A percentile compares a stretch with the other conserved stretches of the same genome.
Evolutionary conservation across 225 moss, liverwort and hornwort genomes (phyloP).

Genomic region (Neckera pumila): DNA sequence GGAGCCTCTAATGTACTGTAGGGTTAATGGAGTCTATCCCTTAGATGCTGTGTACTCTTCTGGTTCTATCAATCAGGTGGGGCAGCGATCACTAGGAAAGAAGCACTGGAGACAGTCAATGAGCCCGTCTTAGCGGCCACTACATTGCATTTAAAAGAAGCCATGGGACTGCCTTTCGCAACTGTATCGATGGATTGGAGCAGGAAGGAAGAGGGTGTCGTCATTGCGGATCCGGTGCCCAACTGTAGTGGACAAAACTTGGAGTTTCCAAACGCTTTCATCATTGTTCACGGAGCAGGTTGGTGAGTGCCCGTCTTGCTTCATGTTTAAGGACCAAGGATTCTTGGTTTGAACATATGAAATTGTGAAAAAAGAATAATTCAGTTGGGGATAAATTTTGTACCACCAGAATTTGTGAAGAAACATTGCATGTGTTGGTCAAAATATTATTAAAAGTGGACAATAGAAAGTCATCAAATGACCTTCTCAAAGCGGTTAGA

Average conservation of each 20-base stretch:
- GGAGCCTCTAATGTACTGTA: not conserved
- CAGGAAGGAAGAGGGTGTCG: constrained; percentile 11
- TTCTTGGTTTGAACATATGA: not conserved
- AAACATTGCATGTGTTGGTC: not conserved
- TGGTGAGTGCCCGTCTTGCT: constrained; percentile 19
- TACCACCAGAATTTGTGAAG: not conserved
- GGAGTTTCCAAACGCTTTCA: constrained; percentile 40
- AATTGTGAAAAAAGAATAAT: not conserved
- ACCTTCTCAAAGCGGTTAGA: not conserved
- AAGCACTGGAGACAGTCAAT: constrained; percentile 65
- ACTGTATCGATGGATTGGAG: constrained; percentile 83
- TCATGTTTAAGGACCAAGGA: not conserved
- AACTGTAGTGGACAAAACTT: constrained; percentile 18
- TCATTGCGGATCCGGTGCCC: constrained; percentile 14
- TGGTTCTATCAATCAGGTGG: constrained; percentile 41
- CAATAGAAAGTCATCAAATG: not conserved
- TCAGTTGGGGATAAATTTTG: too few relatives aligned
- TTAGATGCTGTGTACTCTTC: not conserved
- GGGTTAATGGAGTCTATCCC: not conserved
- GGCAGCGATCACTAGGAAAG: constrained; percentile 71
- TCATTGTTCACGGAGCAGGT: constrained; percentile 98
- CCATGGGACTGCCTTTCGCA: constrained; percentile 37
- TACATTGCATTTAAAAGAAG: constrained; percentile 63
- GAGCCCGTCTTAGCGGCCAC: constrained; percentile 46
- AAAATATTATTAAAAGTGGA: not conserved